A percentile compares a stretch with the other conserved stretches of the same genome.
These are phyloP conservation scores for Oldenlandia corymbosa DNA, from an alignment of 257 asterid species.

Conservation along the genomic window DNA sequence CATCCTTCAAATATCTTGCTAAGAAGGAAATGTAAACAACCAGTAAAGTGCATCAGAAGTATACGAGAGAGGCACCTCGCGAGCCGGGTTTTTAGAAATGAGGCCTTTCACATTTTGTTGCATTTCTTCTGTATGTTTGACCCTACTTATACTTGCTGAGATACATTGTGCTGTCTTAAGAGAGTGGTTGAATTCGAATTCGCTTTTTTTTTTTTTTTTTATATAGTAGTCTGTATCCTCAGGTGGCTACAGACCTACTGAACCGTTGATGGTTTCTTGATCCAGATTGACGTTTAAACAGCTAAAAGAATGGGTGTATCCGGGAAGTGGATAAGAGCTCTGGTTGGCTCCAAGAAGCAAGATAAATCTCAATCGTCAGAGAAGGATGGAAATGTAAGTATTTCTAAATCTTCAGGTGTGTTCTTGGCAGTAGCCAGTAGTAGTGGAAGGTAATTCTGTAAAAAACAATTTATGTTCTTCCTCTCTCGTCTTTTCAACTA, in stretches of 20 bases:
- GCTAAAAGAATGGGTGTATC: conserved; percentile 67
- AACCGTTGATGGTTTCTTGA: conserved; percentile 18
- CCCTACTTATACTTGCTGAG: too few relatives aligned
- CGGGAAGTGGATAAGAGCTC: conserved; percentile 80
- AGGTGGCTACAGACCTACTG: conserved; percentile 11
- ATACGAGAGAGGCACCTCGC: too few relatives aligned
- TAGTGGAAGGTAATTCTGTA: conserved; percentile 1
- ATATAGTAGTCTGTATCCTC: background rate
- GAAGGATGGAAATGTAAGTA: conserved; percentile 65
- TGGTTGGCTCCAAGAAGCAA: conserved; percentile 74
- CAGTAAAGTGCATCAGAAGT: background rate
- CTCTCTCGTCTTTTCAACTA: background rate
- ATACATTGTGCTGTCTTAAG: background rate
- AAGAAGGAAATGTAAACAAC: background rate
- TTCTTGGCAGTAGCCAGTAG: background rate
- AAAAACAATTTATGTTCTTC: conserved; percentile 2
- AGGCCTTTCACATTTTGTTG: too few relatives aligned
- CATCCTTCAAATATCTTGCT: background rate
- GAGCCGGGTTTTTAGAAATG: too few relatives aligned
- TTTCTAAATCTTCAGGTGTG: background rate
- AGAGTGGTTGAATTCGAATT: background rate
- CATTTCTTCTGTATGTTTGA: background rate
- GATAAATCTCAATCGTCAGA: conserved; percentile 60
- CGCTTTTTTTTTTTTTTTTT: conserved; percentile 6
- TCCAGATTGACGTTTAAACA: conserved; percentile 37